Evolutionary conservation across 306 rosid genomes (phyloP), one percentile per base, ranked within the genome.

Genomic region (Cajanus cajan): DNA sequence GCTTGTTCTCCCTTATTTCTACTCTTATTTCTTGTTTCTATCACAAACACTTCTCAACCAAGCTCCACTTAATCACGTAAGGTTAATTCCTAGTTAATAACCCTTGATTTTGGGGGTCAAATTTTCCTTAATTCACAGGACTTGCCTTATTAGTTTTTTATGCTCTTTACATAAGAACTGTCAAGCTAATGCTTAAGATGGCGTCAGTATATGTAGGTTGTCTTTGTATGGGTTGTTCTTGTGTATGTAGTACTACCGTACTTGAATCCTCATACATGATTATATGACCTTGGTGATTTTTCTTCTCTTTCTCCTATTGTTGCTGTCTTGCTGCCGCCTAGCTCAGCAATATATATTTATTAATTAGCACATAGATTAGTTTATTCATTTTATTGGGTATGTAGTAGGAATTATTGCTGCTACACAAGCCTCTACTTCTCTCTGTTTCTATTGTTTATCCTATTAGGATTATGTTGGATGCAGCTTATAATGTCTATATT

Each of bases 401-500:
- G 33, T 28, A 54, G 11, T 16, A 16, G 47, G 44, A 31, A 45
- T 21, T 9, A 15, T n/a, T 71, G 40, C 51, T 39, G 19, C 68
- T 16, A 19, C 21, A 1, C 16, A 52, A 81, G 22, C 34, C 52
- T 7, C 57, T 36, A 33, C 55, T 57, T 24, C 21, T 33, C 74
- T 67, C 33, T 54, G 25, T 55, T 57, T 69, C 64, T 19, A 31
- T 33, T 31, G 15, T 59, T 58, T 59, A 33, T 70, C 71, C 24
- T 79, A 22, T 43, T 48, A 62, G 19, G 59, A 52, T 51, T 39
- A 40, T 83, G 40, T n/a, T 34, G 76, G 62, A 31, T 50, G 78
- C 61, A 22, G 68, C 63, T 75, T 79, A 54, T 65, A 58, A 36
- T 65, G 52, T 79, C 55, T 80, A 21, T 71, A n/a, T 67, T 73